phyloP scores from a whole-genome alignment of 345 rosid species.

The Brassica napus region DNA sequence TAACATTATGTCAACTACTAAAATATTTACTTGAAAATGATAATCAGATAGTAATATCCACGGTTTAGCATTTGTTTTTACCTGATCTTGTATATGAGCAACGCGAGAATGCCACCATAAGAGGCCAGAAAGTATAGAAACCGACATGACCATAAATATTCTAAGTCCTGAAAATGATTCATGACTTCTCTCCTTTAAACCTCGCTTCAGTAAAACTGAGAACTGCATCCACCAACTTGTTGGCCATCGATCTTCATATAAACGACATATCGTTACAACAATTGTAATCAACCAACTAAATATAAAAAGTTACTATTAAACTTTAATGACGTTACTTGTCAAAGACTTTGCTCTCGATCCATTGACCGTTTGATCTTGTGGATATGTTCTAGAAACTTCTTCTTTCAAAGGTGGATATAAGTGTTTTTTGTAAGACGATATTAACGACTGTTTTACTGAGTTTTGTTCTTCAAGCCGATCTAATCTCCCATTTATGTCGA shows the following conservation, averaged over 20 bases:
- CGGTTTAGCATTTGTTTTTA: constrained; percentile 17
- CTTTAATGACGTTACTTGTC: constrained; percentile 40
- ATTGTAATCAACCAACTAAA: constrained; percentile 1
- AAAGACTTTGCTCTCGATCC: constrained; percentile 34
- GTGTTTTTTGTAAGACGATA: constrained; percentile 59
- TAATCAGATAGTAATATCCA: not conserved
- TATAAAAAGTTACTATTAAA: not conserved
- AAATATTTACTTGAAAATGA: not conserved
- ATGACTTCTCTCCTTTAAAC: constrained; percentile 77
- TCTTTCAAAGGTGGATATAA: constrained; percentile 58
- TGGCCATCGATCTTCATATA: constrained; percentile 60
- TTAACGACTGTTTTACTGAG: constrained; percentile 58
- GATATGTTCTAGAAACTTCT: constrained; percentile 47
- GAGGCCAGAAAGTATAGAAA: constrained; percentile 77
- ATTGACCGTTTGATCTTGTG: constrained; percentile 27
- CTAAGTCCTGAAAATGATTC: constrained; percentile 81
- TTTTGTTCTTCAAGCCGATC: constrained; percentile 66
- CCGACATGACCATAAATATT: constrained; percentile 85
- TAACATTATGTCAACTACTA: not conserved
- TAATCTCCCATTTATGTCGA: constrained; percentile 48
- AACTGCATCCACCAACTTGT: constrained; percentile 85
- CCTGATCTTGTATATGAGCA: constrained; percentile 88
- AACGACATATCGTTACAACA: constrained; percentile 20
- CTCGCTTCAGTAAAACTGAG: constrained; percentile 64
- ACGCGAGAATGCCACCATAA: constrained; percentile 85